Conservation (phyloP, 257 asterid genomes). For the Nicotiana noctiflora region DNA sequence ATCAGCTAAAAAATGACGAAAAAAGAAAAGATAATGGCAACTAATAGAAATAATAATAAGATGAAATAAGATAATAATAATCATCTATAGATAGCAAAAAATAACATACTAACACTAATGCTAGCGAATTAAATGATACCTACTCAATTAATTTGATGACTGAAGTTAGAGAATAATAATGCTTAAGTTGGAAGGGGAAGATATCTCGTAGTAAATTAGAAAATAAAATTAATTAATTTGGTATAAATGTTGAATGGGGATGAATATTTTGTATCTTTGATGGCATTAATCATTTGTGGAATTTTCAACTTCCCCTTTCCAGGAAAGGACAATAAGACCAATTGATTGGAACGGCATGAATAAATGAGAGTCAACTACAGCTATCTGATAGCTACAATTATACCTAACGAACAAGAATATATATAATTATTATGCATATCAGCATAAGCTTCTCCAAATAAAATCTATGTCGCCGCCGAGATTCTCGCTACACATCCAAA, state of each 20-base stretch:
- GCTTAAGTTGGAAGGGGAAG: background rate
- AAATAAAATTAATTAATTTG: background rate
- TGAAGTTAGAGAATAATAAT: background rate
- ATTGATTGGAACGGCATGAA: background rate
- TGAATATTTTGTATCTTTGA: background rate
- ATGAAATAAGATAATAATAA: too few species aligned
- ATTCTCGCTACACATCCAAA: background rate
- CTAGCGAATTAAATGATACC: background rate
- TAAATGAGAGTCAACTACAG: background rate
- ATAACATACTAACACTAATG: too few species aligned
- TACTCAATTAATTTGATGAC: background rate
- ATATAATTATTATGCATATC: background rate
- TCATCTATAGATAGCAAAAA: too few species aligned
- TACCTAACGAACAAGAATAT: background rate
- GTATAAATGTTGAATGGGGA: too few species aligned
- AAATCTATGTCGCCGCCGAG: background rate
- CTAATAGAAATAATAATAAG: too few species aligned
- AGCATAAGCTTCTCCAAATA: background rate
- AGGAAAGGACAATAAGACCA: background rate
- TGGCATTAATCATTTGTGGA: background rate
- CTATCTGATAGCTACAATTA: background rate
- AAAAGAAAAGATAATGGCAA: too few species aligned
- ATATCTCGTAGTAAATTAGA: background rate
- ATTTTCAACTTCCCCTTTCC: background rate
- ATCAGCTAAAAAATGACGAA: too few species aligned